Conservation (phyloP, 345 rosid genomes). For the Camelina laxa region DNA sequence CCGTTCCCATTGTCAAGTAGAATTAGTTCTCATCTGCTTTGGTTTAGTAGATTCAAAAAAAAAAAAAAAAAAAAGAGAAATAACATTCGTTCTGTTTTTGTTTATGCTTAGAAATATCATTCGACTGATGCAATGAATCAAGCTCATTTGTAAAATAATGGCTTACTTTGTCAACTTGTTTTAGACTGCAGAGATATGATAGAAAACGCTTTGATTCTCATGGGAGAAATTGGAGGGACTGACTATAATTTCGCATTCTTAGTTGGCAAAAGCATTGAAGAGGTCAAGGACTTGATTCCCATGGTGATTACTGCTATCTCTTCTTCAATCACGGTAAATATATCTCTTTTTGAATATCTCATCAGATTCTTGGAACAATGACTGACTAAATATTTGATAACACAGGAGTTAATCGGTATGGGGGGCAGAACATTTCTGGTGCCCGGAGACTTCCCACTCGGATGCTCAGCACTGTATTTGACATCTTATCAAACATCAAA, state of each 20-base stretch:
- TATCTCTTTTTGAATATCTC: not conserved
- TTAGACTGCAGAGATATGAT: constrained; percentile 48
- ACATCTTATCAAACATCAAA: constrained; percentile 42
- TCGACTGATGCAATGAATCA: not conserved
- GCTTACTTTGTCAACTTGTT: not conserved
- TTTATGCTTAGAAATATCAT: constrained; percentile 11
- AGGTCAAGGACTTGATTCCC: constrained; percentile 46
- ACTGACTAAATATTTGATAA: not conserved
- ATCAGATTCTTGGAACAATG: not conserved
- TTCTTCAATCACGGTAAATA: constrained; percentile 45
- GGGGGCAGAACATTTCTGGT: constrained; percentile 58
- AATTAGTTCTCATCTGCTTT: too few species aligned
- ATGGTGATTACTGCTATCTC: constrained; percentile 39
- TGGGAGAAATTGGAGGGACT: constrained; percentile 68
- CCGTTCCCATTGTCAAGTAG: too few species aligned
- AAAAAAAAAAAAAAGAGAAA: too few species aligned
- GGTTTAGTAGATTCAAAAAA: too few species aligned
- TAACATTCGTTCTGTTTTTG: not conserved
- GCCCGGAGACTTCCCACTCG: constrained; percentile 52
- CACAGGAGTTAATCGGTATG: constrained; percentile 50
- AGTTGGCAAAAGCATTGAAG: constrained; percentile 12
- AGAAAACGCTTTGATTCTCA: constrained; percentile 46
- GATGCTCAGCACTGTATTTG: constrained; percentile 45
- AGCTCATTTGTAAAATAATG: not conserved
- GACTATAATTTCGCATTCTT: constrained; percentile 47